These are phyloP conservation scores for Micractinium conductrix DNA, from an alignment of 139 green algal species.

Conservation along the genomic window DNA sequence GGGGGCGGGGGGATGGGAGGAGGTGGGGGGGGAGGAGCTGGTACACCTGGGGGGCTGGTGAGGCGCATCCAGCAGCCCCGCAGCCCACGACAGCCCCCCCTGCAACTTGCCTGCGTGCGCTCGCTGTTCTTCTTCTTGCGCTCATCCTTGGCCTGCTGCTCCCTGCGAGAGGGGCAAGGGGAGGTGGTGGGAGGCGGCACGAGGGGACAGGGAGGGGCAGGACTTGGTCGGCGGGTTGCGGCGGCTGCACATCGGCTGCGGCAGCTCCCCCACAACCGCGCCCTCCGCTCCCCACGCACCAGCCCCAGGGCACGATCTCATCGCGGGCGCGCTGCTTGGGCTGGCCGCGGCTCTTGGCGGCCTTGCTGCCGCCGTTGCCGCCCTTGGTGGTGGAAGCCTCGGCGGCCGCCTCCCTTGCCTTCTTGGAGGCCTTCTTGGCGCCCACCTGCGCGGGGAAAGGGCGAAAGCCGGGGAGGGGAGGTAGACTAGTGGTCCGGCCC, in stretches of 20 bases:
- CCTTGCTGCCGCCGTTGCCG: neutral
- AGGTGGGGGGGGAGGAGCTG: neutral
- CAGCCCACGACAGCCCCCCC: too few species aligned
- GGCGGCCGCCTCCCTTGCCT: constrained; percentile 6
- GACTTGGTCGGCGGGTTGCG: too few species aligned
- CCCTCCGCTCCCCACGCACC: neutral
- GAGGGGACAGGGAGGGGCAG: neutral
- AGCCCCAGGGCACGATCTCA: constrained; percentile 3
- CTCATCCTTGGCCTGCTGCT: constrained; percentile 24
- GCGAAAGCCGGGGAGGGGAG: neutral
- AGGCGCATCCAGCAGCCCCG: too few species aligned
- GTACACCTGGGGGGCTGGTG: neutral
- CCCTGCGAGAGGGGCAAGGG: neutral
- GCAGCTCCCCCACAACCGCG: neutral
- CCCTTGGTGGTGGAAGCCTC: too few species aligned
- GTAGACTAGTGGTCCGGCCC: too few species aligned
- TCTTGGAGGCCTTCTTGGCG: constrained; percentile 14
- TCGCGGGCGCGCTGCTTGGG: constrained; percentile 6
- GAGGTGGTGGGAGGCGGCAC: neutral
- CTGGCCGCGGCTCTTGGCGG: constrained; percentile 16
- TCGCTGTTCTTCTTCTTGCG: constrained; percentile 29
- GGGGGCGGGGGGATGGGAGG: neutral
- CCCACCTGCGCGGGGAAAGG: constrained; percentile 2
- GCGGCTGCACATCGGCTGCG: neutral
- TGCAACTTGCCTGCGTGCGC: neutral